phyloP scores from a whole-genome alignment of 2,329 filamentous ascomycete genomes.

The Cercospora janseana region DNA sequence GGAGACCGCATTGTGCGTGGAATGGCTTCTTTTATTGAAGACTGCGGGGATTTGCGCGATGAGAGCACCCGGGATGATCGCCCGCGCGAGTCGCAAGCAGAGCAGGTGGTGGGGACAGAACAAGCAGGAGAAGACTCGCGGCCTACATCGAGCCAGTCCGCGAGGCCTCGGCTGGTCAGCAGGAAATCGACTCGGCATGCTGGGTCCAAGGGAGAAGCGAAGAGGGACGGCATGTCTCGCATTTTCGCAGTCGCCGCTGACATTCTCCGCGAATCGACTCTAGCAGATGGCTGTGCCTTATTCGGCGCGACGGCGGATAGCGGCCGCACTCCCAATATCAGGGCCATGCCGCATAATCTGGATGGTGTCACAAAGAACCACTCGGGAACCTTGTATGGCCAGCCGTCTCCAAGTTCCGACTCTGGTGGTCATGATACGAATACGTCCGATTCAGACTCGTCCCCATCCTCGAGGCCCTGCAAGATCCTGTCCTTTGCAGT shows the following conservation, averaged over 20 bases:
- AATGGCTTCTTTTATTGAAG: conserved; percentile 48
- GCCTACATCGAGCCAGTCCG: background rate
- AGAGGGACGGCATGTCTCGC: conserved; percentile 24
- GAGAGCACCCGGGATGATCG: conserved; percentile 1
- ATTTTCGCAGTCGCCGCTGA: conserved; percentile 31
- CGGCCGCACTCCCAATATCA: conserved; percentile 20
- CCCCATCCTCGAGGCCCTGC: conserved; percentile 24
- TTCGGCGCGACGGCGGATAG: conserved; percentile 30
- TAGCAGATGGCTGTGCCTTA: conserved; percentile 34
- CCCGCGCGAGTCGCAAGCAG: background rate
- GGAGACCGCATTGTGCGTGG: conserved; percentile 56
- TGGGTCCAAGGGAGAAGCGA: background rate
- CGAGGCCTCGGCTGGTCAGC: conserved; percentile 17
- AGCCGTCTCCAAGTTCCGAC: conserved; percentile 21
- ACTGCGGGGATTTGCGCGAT: conserved; percentile 16
- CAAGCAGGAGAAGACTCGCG: background rate
- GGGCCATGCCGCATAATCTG: conserved; percentile 13
- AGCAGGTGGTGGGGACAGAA: background rate
- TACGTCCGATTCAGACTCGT: conserved; percentile 28
- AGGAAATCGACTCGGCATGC: conserved; percentile 18
- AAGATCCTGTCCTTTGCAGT: conserved; percentile 30
- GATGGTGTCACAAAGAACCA: conserved; percentile 8
- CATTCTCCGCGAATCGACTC: conserved; percentile 33
- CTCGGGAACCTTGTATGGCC: conserved; percentile 9
- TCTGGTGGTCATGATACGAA: conserved; percentile 24